Percentiles rank a stretch among this genome's conserved stretches.
Conservation (phyloP, 2,329 filamentous ascomycete species). For the Aspergillus sp. region DNA sequence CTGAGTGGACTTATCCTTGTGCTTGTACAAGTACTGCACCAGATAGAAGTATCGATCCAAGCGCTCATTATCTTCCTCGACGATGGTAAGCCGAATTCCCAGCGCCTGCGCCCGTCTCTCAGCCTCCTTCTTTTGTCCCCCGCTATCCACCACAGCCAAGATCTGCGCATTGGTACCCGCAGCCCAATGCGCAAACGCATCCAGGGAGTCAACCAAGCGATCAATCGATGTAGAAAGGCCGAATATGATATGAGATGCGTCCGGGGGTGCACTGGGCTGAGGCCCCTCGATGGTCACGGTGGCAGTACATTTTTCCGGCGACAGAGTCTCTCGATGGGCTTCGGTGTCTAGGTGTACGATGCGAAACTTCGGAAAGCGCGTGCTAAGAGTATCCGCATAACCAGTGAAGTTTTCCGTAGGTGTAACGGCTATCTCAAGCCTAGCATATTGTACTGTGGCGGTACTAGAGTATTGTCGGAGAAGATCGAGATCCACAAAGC, state of each 20-base stretch:
- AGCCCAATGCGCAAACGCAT: constrained; percentile 56
- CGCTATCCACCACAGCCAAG: constrained; percentile 49
- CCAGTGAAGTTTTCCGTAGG: constrained; percentile 21
- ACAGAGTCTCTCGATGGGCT: constrained; percentile 17
- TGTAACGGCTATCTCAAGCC: constrained; percentile 21
- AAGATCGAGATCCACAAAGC: constrained; percentile 21
- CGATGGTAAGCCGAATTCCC: constrained; percentile 41
- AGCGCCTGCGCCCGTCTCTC: constrained; percentile 27
- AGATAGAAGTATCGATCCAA: constrained; percentile 56
- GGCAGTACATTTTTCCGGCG: constrained; percentile 16
- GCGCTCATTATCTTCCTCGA: constrained; percentile 22
- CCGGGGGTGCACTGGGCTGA: constrained; percentile 23
- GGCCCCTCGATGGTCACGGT: constrained; percentile 23
- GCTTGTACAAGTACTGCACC: constrained; percentile 47
- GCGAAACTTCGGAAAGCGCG: constrained; percentile 16
- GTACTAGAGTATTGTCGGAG: constrained; percentile 19
- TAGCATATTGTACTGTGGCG: constrained; percentile 16
- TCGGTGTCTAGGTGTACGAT: constrained; percentile 24
- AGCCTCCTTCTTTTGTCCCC: constrained; percentile 21
- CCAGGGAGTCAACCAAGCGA: constrained; percentile 50
- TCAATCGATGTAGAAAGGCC: constrained; percentile 55
- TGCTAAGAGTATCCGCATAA: constrained; percentile 16
- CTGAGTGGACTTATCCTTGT: constrained; percentile 39
- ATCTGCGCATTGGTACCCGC: constrained; percentile 50
- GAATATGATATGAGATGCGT: constrained; percentile 52